Percentiles rank a stretch among this genome's conserved stretches.
Conservation (phyloP, 2,329 filamentous ascomycete species). For the Diaporthe australafricana region DNA sequence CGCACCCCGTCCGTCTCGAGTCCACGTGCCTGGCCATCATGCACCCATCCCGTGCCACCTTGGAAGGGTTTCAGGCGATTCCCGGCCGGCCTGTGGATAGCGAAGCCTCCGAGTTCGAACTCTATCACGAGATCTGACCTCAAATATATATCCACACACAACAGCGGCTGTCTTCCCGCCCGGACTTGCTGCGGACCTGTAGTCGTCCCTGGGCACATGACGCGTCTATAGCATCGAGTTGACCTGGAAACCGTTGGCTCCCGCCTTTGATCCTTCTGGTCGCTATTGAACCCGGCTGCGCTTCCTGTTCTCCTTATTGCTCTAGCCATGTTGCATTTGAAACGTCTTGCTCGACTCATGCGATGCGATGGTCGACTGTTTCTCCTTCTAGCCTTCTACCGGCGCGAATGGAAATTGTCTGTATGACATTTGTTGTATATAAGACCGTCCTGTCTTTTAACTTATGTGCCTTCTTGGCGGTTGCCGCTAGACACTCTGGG, state of each 20-base stretch:
- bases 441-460: conserved; percentile 9
- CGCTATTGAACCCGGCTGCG: conserved; percentile 1
- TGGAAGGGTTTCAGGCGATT: neutral
- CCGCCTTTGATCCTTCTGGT: neutral
- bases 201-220: conserved; percentile 3
- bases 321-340: neutral
- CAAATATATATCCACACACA: neutral
- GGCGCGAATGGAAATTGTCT: conserved; percentile 29
- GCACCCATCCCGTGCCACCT: neutral
- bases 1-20: neutral
- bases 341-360: neutral
- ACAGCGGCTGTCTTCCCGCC: neutral
- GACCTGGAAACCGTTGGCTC: neutral
- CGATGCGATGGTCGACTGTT: conserved; percentile 6
- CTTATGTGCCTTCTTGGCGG: conserved; percentile 10
- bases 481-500: conserved; percentile 37
- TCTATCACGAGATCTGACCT: conserved; percentile 19
- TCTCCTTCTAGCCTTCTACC: conserved; percentile 35
- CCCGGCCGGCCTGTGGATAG: neutral
- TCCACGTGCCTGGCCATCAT: neutral
- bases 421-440: conserved; percentile 9
- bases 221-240: conserved; percentile 30
- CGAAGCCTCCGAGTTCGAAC: neutral
- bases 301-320: conserved; percentile 18
- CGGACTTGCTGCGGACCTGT: neutral